Evolutionary conservation across 2,329 filamentous ascomycete species (phyloP).

Genomic region (Colletotrichum aenigma): DNA sequence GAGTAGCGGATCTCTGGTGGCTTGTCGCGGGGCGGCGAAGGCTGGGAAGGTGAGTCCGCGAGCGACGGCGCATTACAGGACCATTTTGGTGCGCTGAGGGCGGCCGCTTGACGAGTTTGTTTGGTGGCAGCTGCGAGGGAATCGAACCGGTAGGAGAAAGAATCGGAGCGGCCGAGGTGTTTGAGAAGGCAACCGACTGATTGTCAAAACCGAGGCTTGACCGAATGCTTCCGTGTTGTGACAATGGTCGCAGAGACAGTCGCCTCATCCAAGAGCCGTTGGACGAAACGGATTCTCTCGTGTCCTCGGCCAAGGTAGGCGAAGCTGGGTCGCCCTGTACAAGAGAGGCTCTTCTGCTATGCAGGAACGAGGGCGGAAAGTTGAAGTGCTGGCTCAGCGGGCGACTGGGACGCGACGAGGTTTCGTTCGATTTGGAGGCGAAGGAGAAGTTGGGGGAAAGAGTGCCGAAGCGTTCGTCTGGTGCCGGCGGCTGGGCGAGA

Average conservation of each 20-base stretch:
- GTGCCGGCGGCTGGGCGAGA: constrained; percentile 33
- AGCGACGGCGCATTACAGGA: constrained; percentile 48
- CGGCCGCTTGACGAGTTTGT: constrained; percentile 79
- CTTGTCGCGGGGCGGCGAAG: constrained; percentile 79
- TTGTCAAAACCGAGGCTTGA: constrained; percentile 71
- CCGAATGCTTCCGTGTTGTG: constrained; percentile 66
- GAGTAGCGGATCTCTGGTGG: constrained; percentile 75
- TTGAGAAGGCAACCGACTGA: constrained; percentile 67
- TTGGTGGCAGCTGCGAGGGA: constrained; percentile 60
- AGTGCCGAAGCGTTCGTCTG: constrained; percentile 27
- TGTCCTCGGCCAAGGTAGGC: constrained; percentile 45
- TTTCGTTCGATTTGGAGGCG: constrained; percentile 28
- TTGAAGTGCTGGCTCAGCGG: constrained; percentile 44
- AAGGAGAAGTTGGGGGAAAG: constrained; percentile 17
- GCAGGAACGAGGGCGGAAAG: constrained; percentile 36
- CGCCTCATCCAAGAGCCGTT: constrained; percentile 75
- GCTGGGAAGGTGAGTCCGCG: constrained; percentile 66
- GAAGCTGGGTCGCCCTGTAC: constrained; percentile 42
- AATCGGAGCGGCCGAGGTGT: constrained; percentile 71
- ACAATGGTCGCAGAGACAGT: constrained; percentile 68
- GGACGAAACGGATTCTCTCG: constrained; percentile 64
- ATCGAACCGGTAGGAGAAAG: constrained; percentile 45
- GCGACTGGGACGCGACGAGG: constrained; percentile 26
- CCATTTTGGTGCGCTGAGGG: constrained; percentile 58
- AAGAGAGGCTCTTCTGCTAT: constrained; percentile 47